phyloP scores from a whole-genome alignment of 371 early-diverging fungal genomes.

The Haplosporangium sp. region DNA sequence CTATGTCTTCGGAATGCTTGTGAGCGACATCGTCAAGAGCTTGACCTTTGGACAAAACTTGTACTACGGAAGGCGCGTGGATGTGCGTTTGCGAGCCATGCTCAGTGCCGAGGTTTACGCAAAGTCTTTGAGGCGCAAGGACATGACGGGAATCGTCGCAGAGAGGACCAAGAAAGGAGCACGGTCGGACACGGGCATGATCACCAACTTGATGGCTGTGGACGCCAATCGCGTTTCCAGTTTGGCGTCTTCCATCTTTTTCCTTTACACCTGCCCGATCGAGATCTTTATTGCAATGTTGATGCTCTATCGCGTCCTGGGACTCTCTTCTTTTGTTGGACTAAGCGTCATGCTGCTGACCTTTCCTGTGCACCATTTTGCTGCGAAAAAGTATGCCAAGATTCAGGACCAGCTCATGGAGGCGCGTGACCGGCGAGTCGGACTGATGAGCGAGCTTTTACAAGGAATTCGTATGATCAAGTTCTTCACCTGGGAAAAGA shows the following conservation, averaged over 20 bases:
- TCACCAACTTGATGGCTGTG: constrained; percentile 84
- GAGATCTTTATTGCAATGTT: constrained; percentile 60
- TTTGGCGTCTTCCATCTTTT: constrained; percentile 59
- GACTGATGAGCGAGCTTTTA: constrained; percentile 67
- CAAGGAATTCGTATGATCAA: constrained; percentile 78
- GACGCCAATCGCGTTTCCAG: constrained; percentile 72
- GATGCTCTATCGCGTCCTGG: constrained; percentile 65
- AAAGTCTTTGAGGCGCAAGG: constrained; percentile 62
- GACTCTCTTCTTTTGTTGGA: constrained; percentile 62
- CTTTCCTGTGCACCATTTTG: constrained; percentile 64
- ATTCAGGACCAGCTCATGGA: constrained; percentile 66
- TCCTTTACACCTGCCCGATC: constrained; percentile 64
- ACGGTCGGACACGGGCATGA: constrained; percentile 70
- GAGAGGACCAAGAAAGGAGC: constrained; percentile 35
- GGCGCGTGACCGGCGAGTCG: constrained; percentile 65
- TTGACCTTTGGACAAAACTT: constrained; percentile 59
- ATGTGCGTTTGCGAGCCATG: constrained; percentile 59
- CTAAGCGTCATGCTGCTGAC: constrained; percentile 59
- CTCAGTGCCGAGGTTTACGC: constrained; percentile 64
- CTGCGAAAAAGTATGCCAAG: constrained; percentile 62
- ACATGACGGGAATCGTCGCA: constrained; percentile 58
- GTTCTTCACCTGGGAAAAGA: constrained; percentile 74
- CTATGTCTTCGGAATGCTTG: constrained; percentile 61
- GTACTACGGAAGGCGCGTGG: constrained; percentile 62
- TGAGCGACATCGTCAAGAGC: constrained; percentile 55